phyloP scores from a whole-genome alignment of 176 grass and related monocot genomes.

The Ensete ventricosum region DNA sequence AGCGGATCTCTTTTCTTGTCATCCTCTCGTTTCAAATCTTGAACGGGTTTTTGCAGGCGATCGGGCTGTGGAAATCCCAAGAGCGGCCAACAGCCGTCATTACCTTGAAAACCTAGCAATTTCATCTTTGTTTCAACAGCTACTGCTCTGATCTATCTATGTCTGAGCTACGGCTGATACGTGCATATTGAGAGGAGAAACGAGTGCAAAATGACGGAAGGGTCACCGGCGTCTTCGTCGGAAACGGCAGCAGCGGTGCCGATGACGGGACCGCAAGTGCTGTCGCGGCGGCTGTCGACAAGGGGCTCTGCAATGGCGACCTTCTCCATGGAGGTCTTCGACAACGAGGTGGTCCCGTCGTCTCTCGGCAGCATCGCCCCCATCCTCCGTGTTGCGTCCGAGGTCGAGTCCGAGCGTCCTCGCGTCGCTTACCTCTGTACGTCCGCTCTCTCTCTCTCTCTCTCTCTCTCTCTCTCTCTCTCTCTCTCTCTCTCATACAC shows the following conservation, averaged over 20 bases:
- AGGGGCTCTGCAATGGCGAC: constrained; percentile 56
- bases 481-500: not conserved
- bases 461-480: not conserved
- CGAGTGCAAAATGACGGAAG: constrained; percentile 27
- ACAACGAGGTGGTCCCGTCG: constrained; percentile 84
- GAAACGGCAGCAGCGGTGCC: constrained; percentile 8
- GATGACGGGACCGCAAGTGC: constrained; percentile 24
- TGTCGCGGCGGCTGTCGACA: constrained; percentile 58
- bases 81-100: too few relatives aligned
- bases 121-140: too few relatives aligned
- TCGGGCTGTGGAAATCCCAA: not conserved
- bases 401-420: constrained; percentile 78
- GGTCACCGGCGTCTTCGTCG: constrained; percentile 15
- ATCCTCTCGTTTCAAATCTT: not conserved
- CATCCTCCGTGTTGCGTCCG: constrained; percentile 71
- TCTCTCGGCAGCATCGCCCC: constrained; percentile 76
- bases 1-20: not conserved
- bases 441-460: not conserved
- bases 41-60: not conserved
- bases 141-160: too few relatives aligned
- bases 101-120: too few relatives aligned
- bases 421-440: constrained; percentile 88
- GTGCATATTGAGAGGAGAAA: constrained; percentile 11
- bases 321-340: constrained; percentile 97
- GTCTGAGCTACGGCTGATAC: constrained; percentile 17